Evolutionary conservation across 2,329 filamentous ascomycete genomes (phyloP).

Genomic region (Pseudocercospora pini-densiflorae): DNA sequence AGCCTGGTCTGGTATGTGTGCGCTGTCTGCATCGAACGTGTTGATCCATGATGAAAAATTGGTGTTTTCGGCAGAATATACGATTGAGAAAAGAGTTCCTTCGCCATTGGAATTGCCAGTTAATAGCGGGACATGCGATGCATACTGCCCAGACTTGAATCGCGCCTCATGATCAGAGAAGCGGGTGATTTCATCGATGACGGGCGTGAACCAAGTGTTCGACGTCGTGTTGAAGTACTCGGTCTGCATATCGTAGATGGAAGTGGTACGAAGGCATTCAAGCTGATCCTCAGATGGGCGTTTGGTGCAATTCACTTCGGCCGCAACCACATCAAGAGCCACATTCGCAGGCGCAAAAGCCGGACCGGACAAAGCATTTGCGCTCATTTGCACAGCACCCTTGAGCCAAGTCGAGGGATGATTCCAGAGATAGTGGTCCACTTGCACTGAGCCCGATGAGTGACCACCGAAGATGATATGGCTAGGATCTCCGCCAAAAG

Average conservation of each 20-base stretch:
- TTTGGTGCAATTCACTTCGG: slow-evolving; percentile 43
- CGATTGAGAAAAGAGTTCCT: slow-evolving; percentile 5
- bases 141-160: slow-evolving; percentile 2
- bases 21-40: slow-evolving; percentile 49
- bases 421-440: slow-evolving; percentile 47
- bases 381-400: slow-evolving; percentile 46
- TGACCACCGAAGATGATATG: slow-evolving; percentile 34
- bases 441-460: slow-evolving; percentile 39
- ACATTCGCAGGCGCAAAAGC: slow-evolving; percentile 45
- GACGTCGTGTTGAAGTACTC: slow-evolving; percentile 38
- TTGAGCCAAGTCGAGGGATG: slow-evolving; percentile 13
- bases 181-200: slow-evolving; percentile 12
- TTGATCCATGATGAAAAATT: slow-evolving; percentile 51
- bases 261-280: slow-evolving; percentile 45
- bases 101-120: slow-evolving; percentile 13
- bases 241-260: slow-evolving; percentile 39
- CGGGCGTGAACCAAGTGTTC: slow-evolving; percentile 22
- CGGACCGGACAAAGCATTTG: slow-evolving; percentile 48
- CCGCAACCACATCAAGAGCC: slow-evolving; percentile 44
- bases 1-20: slow-evolving; percentile 42
- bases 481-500: slow-evolving; percentile 11
- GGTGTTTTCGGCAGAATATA: slow-evolving; percentile 23
- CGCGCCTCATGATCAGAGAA: slow-evolving; percentile 5
- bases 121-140: slow-evolving; percentile 14
- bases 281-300: slow-evolving; percentile 39